Conservation (phyloP, 352 stramenopile genomes). For the Globisporangium cederbergense region DNA sequence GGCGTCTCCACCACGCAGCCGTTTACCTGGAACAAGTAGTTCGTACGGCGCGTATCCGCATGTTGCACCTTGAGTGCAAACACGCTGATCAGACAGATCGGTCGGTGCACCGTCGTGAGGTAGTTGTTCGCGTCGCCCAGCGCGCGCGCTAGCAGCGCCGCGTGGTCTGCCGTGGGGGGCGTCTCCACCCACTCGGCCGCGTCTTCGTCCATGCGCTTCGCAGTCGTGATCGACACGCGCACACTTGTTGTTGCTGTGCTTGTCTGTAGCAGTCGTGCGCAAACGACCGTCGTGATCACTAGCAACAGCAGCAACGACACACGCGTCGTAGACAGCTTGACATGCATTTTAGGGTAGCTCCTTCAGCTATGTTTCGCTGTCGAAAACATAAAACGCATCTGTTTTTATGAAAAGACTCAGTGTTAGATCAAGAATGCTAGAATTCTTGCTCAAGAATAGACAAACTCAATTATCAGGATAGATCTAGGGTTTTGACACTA, state of each 20-base stretch:
- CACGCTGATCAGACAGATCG: neutral
- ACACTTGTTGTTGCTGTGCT: neutral
- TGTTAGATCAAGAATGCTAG: too few species aligned
- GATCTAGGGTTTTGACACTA: too few species aligned
- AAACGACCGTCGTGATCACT: neutral
- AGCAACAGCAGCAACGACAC: neutral
- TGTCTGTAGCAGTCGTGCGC: neutral
- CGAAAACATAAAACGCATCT: too few species aligned
- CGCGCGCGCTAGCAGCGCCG: neutral
- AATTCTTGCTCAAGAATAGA: too few species aligned
- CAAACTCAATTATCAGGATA: too few species aligned
- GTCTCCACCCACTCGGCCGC: neutral
- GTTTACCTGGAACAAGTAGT: slow-evolving; percentile 5
- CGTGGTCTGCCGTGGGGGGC: neutral
- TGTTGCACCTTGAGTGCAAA: neutral
- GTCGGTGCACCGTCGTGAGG: neutral
- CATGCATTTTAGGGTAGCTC: too few species aligned
- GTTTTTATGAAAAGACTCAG: too few species aligned
- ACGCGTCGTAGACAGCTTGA: neutral
- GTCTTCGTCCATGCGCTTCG: slow-evolving; percentile 1
- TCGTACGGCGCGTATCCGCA: neutral
- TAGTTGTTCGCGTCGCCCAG: neutral
- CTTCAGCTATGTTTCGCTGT: too few species aligned
- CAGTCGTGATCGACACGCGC: neutral
- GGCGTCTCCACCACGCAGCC: neutral